These are phyloP conservation scores for Fusarium solani-melongenae DNA, from an alignment of 2,329 filamentous ascomycete genomes.

Conservation along the genomic window DNA sequence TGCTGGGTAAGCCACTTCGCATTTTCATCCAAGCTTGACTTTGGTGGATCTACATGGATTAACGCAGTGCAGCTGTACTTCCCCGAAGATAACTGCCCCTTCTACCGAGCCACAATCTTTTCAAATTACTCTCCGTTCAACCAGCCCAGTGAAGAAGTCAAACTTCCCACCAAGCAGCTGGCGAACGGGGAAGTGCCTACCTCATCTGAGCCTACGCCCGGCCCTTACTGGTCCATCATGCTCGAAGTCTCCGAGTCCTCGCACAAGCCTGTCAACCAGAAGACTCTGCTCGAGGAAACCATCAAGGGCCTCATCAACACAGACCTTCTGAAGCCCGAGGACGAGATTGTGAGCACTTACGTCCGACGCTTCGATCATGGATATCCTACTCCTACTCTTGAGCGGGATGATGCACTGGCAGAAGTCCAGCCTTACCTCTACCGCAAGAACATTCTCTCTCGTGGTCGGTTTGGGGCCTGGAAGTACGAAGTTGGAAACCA, in stretches of 20 bases:
- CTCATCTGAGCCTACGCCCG: constrained; percentile 79
- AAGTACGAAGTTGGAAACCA: constrained; percentile 97
- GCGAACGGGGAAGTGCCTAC: constrained; percentile 85
- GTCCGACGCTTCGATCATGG: constrained; percentile 98
- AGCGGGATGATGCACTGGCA: constrained; percentile 94
- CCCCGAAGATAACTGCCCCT: constrained; percentile 97
- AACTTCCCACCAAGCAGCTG: constrained; percentile 87
- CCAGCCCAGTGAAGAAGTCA: constrained; percentile 84
- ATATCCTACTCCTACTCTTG: constrained; percentile 93
- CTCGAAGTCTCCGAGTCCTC: constrained; percentile 95
- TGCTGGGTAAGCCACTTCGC: constrained; percentile 78
- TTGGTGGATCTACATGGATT: not conserved
- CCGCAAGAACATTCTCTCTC: constrained; percentile 90
- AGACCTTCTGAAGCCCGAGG: constrained; percentile 90
- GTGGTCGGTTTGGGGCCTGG: constrained; percentile 98
- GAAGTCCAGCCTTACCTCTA: constrained; percentile 93
- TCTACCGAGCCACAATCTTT: constrained; percentile 99
- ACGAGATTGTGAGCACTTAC: constrained; percentile 98
- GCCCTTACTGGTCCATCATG: constrained; percentile 99
- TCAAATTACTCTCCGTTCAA: constrained; percentile 99
- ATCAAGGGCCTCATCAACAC: constrained; percentile 99
- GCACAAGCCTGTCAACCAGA: constrained; percentile 92
- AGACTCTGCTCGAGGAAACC: constrained; percentile 86
- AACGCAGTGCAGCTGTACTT: constrained; percentile 79
- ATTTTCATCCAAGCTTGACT: not conserved